These are phyloP conservation scores for Candida sanyaensis DNA, from an alignment of 1,139 yeast species.

Conservation along the genomic window DNA sequence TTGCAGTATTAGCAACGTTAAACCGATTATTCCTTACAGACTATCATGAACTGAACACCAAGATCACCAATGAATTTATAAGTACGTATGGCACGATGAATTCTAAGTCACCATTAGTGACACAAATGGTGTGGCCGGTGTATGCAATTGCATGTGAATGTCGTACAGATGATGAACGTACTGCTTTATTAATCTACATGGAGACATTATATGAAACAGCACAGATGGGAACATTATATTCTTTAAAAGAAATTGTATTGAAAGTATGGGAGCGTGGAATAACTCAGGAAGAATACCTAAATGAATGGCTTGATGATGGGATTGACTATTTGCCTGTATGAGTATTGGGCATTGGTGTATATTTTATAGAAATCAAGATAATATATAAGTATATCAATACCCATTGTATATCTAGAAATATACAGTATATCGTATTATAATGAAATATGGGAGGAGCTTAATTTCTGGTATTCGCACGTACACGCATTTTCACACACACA, in stretches of 20 bases:
- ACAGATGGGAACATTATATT: slow-evolving; percentile 52
- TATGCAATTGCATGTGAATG: slow-evolving; percentile 50
- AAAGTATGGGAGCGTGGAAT: slow-evolving; percentile 43
- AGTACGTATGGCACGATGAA: slow-evolving; percentile 45
- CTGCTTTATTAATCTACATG: slow-evolving; percentile 29
- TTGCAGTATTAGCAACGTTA: slow-evolving; percentile 45
- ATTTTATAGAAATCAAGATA: too few relatives aligned
- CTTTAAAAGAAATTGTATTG: slow-evolving; percentile 39
- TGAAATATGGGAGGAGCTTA: too few relatives aligned
- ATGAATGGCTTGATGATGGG: slow-evolving; percentile 48
- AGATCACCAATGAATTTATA: slow-evolving; percentile 45
- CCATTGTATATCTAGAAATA: too few relatives aligned
- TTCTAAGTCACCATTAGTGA: slow-evolving; percentile 43
- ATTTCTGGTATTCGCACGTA: too few relatives aligned
- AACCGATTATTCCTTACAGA: slow-evolving; percentile 28
- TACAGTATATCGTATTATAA: too few relatives aligned
- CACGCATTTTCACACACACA: too few relatives aligned
- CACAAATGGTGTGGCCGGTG: slow-evolving; percentile 64
- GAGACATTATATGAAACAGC: slow-evolving; percentile 45
- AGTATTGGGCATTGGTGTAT: background rate
- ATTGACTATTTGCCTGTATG: slow-evolving; percentile 51
- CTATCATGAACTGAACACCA: slow-evolving; percentile 20
- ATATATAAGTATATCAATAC: too few relatives aligned
- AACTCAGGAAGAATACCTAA: slow-evolving; percentile 41
- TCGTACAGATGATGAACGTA: slow-evolving; percentile 27